Percentiles rank a stretch among this genome's conserved stretches.
Conservation (phyloP, 2,329 filamentous ascomycete species). For the Dryadomyces sulphureus region DNA sequence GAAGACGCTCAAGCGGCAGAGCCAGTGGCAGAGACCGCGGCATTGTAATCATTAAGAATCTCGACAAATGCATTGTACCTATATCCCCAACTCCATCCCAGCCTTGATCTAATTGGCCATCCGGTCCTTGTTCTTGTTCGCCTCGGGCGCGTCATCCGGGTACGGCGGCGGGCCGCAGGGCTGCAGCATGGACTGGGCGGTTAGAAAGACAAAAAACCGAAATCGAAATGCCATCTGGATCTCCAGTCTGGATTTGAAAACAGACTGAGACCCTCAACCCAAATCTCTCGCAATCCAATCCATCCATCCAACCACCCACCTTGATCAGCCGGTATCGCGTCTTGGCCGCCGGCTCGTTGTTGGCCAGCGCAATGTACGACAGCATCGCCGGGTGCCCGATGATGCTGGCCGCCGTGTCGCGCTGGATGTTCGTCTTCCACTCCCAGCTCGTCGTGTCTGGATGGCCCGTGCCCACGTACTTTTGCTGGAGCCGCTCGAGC, state of each 20-base stretch:
- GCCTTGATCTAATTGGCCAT: neutral
- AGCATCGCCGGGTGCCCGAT: conserved; percentile 80
- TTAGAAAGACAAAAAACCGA: neutral
- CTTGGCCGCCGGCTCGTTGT: conserved; percentile 73
- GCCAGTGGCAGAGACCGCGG: too few relatives aligned
- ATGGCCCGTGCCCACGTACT: conserved; percentile 90
- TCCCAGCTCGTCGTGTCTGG: conserved; percentile 96
- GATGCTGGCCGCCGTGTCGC: conserved; percentile 81
- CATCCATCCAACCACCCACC: conserved; percentile 25
- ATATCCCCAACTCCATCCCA: too few relatives aligned
- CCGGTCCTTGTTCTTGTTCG: too few relatives aligned
- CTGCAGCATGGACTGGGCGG: neutral
- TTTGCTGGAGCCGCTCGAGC: conserved; percentile 89
- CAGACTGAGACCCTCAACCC: too few relatives aligned
- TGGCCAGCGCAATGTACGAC: conserved; percentile 76
- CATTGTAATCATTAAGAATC: too few relatives aligned
- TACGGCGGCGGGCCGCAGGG: conserved; percentile 1
- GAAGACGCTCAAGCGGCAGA: too few relatives aligned
- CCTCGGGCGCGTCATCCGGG: neutral
- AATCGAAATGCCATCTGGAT: too few relatives aligned
- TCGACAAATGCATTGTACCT: too few relatives aligned
- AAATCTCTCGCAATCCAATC: too few relatives aligned
- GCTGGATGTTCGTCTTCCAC: conserved; percentile 89
- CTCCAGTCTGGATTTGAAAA: too few relatives aligned
- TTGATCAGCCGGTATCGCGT: conserved; percentile 70